phyloP scores from a whole-genome alignment of 2,329 filamentous ascomycete species.

The Stylonectria norvegica region DNA sequence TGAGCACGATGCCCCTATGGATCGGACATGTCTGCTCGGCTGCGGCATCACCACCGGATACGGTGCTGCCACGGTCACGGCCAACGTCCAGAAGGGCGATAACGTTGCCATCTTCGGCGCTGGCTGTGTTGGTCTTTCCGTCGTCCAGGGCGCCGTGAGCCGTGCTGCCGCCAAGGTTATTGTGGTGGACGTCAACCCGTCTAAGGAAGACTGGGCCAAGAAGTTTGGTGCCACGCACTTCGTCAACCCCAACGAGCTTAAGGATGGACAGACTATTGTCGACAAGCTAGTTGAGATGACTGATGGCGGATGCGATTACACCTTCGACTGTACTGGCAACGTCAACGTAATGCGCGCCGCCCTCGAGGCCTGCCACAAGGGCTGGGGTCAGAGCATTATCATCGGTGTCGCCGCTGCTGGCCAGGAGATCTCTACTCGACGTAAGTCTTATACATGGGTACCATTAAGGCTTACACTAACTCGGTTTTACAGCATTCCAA shows the following conservation, averaged over 20 bases:
- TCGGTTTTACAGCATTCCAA: conserved; percentile 73
- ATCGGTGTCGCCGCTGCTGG: conserved; percentile 96
- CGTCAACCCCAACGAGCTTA: conserved; percentile 82
- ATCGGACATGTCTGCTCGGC: conserved; percentile 91
- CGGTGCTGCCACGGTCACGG: conserved; percentile 90
- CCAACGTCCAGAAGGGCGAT: conserved; percentile 83
- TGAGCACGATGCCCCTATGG: conserved; percentile 85
- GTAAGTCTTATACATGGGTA: conserved; percentile 64
- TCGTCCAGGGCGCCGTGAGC: conserved; percentile 88
- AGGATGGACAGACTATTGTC: conserved; percentile 77
- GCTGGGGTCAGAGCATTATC: conserved; percentile 96
- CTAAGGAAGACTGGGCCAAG: conserved; percentile 85
- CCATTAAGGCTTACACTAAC: conserved; percentile 22
- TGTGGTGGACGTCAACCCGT: conserved; percentile 72
- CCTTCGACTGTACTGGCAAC: conserved; percentile 98
- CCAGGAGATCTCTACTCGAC: conserved; percentile 90
- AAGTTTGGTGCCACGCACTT: conserved; percentile 98
- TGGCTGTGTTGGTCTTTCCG: conserved; percentile 91
- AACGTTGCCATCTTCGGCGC: conserved; percentile 92
- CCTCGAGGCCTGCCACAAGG: conserved; percentile 98
- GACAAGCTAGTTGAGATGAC: conserved; percentile 96
- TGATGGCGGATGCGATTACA: conserved; percentile 97
- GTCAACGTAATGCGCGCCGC: conserved; percentile 93
- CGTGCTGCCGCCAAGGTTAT: conserved; percentile 79
- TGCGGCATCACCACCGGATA: conserved; percentile 99